These are phyloP conservation scores for Ilyonectria destructans DNA, from an alignment of 2,329 filamentous ascomycete species.

Conservation along the genomic window DNA sequence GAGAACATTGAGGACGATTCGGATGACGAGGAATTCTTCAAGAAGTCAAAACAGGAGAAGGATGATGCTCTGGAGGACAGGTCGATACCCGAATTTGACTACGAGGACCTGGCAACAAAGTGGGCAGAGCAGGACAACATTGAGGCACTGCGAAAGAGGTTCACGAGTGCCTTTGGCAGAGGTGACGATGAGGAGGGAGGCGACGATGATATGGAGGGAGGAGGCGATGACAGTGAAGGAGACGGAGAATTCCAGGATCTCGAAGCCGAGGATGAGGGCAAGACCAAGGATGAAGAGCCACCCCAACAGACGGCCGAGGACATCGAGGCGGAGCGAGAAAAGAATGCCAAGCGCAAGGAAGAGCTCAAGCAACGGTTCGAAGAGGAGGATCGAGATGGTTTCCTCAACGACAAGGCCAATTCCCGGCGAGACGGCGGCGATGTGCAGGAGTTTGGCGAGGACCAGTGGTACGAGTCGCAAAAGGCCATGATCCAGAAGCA, in stretches of 20 bases:
- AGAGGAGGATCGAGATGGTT: slow-evolving; percentile 97
- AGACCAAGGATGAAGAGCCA: slow-evolving; percentile 60
- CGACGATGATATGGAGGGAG: slow-evolving; percentile 69
- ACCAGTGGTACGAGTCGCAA: slow-evolving; percentile 98
- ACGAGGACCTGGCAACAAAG: slow-evolving; percentile 85
- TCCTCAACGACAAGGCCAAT: slow-evolving; percentile 89
- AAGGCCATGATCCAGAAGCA: slow-evolving; percentile 97
- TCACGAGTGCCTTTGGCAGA: slow-evolving; percentile 75
- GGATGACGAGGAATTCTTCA: slow-evolving; percentile 77
- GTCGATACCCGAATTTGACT: slow-evolving; percentile 84
- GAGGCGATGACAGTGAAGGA: slow-evolving; percentile 69
- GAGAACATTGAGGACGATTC: slow-evolving; percentile 73
- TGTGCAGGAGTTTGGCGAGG: slow-evolving; percentile 90
- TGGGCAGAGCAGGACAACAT: slow-evolving; percentile 88
- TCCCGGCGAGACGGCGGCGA: slow-evolving; percentile 79
- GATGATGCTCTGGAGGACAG: slow-evolving; percentile 86
- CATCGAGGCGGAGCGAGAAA: slow-evolving; percentile 91
- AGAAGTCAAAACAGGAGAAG: slow-evolving; percentile 74
- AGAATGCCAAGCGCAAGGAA: slow-evolving; percentile 93
- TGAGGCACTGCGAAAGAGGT: slow-evolving; percentile 81
- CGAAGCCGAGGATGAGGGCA: slow-evolving; percentile 83
- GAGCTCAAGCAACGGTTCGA: slow-evolving; percentile 96
- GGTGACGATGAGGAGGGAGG: slow-evolving; percentile 54
- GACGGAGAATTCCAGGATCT: slow-evolving; percentile 74
- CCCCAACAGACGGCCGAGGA: slow-evolving; percentile 63